A percentile compares a stretch with the other conserved stretches of the same genome.
These are phyloP conservation scores for Sicyos baderoa DNA, from an alignment of 306 rosid species.

Conservation along the genomic window DNA sequence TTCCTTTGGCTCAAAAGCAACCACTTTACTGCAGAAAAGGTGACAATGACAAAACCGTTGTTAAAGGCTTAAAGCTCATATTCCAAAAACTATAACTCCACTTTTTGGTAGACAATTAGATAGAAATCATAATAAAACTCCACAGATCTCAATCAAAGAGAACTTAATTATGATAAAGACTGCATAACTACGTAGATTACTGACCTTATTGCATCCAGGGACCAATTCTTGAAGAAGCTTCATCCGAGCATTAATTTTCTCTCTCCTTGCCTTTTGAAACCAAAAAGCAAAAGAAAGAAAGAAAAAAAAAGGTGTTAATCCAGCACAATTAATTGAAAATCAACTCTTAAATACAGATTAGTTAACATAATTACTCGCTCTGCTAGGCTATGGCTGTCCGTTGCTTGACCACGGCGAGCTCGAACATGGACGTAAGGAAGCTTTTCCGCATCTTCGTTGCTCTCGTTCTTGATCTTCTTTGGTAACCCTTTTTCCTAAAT, in stretches of 20 bases:
- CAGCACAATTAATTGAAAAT: constrained; percentile 4
- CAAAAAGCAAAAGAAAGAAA: constrained; percentile 4
- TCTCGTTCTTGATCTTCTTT: constrained; percentile 60
- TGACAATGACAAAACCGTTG: constrained; percentile 41
- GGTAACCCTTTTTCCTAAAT: constrained; percentile 56
- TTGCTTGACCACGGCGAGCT: constrained; percentile 98
- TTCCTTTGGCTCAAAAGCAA: constrained; percentile 53
- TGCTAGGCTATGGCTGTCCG: constrained; percentile 96
- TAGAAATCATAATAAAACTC: constrained; percentile 29
- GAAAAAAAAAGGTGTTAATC: neutral
- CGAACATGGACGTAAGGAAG: constrained; percentile 92
- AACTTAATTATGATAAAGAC: constrained; percentile 29
- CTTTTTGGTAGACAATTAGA: constrained; percentile 48
- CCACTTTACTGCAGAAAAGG: constrained; percentile 39
- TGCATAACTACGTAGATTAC: constrained; percentile 27
- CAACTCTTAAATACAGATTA: constrained; percentile 23
- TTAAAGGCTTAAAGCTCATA: constrained; percentile 23
- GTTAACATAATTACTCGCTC: constrained; percentile 64
- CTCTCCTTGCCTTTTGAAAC: constrained; percentile 82
- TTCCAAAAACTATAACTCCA: constrained; percentile 32
- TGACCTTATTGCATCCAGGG: constrained; percentile 95
- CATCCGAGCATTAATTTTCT: constrained; percentile 97
- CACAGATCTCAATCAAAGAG: constrained; percentile 27
- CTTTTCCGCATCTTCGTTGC: constrained; percentile 49
- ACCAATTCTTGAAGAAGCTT: constrained; percentile 92